A percentile compares a stretch with the other conserved stretches of the same genome.
Evolutionary conservation across 2,329 filamentous ascomycete species (phyloP).

Genomic region (Ustulina deusta): DNA sequence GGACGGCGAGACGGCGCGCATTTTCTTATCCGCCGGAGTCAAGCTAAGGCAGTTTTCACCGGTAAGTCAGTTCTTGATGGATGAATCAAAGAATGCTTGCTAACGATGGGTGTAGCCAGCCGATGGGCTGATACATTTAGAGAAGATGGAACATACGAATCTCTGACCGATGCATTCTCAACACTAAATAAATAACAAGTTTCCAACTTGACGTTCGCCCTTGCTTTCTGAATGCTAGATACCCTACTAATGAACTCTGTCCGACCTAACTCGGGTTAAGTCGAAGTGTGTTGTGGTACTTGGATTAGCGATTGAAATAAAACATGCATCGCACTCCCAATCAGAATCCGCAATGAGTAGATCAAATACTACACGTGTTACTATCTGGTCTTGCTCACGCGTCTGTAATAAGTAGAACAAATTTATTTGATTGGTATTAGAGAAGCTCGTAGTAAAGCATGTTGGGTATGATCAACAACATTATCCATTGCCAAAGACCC

Average conservation of each 20-base stretch:
- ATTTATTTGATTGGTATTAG: slow-evolving; percentile 47
- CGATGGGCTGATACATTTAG: slow-evolving; percentile 66
- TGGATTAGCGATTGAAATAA: neutral
- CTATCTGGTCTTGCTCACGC: neutral
- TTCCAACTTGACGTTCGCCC: no score
- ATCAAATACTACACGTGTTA: neutral
- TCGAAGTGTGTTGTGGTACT: neutral
- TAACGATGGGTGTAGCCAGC: slow-evolving; percentile 56
- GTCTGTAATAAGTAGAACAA: slow-evolving; percentile 34
- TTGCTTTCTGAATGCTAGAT: neutral
- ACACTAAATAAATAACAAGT: neutral
- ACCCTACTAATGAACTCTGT: neutral
- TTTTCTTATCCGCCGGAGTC: slow-evolving; percentile 87
- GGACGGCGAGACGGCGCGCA: slow-evolving; percentile 83
- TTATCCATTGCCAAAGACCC: slow-evolving; percentile 41
- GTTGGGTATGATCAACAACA: slow-evolving; percentile 44
- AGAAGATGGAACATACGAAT: slow-evolving; percentile 51
- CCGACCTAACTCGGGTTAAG: neutral
- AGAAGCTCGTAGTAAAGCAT: slow-evolving; percentile 47
- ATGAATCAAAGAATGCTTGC: neutral
- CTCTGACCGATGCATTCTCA: neutral
- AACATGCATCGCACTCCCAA: neutral
- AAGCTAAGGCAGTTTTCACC: slow-evolving; percentile 88
- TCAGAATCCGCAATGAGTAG: neutral
- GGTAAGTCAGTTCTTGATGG: slow-evolving; percentile 62